Evolutionary conservation across 2,329 filamentous ascomycete species (phyloP).

Genomic region (Triangularia verruculosa): DNA sequence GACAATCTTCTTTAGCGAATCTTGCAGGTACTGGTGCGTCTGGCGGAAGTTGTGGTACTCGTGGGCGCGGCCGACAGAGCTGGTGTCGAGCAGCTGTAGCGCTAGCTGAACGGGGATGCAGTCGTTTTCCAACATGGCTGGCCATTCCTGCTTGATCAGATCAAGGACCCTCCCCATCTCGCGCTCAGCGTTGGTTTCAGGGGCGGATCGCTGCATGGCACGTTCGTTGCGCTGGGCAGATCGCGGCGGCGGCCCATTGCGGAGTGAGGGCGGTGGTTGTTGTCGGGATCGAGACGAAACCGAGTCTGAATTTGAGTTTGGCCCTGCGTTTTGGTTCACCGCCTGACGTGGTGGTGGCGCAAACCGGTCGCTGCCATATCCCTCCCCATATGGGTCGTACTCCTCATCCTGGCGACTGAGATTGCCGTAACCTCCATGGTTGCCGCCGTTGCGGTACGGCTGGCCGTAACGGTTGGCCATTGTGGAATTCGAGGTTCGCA

Average conservation of each 20-base stretch:
- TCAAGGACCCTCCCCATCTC: constrained; percentile 67
- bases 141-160: constrained; percentile 85
- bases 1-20: constrained; percentile 88
- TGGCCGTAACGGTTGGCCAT: constrained; percentile 54
- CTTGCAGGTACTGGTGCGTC: constrained; percentile 85
- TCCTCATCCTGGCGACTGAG: constrained; percentile 44
- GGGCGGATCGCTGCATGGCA: constrained; percentile 2
- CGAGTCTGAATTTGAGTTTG: constrained; percentile 16
- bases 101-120: constrained; percentile 92
- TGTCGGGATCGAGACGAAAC: constrained; percentile 10
- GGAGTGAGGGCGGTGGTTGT: constrained; percentile 29
- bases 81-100: constrained; percentile 90
- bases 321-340: constrained; percentile 13
- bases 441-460: constrained; percentile 42
- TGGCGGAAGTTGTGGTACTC: constrained; percentile 82
- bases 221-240: constrained; percentile 25
- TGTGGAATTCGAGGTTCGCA: constrained; percentile 24
- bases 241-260: constrained; percentile 36
- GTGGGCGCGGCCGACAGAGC: constrained; percentile 86
- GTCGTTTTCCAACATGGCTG: constrained; percentile 82
- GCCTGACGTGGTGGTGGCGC: constrained; percentile 34
- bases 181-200: constrained; percentile 47
- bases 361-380: constrained; percentile 44
- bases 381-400: constrained; percentile 50
- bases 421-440: constrained; percentile 39